These are phyloP conservation scores for Aspergillus sclerotioniger DNA, from an alignment of 495 filamentous ascomycete species.

Conservation along the genomic window DNA sequence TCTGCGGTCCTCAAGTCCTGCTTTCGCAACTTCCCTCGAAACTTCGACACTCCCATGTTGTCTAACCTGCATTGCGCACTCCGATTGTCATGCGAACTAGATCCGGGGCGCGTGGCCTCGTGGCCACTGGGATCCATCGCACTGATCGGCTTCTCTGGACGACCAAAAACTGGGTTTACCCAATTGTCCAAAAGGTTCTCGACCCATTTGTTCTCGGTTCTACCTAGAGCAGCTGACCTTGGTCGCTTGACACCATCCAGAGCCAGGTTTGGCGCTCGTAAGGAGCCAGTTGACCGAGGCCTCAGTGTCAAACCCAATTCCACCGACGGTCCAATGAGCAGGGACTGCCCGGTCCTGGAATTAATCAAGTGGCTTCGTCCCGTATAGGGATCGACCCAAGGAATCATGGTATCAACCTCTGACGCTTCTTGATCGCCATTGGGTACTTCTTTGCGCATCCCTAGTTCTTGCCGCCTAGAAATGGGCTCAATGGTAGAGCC, in stretches of 20 bases:
- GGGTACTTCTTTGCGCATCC: background rate
- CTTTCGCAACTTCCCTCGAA: conserved; percentile 63
- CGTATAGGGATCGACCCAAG: conserved; percentile 69
- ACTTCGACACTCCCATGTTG: conserved; percentile 27
- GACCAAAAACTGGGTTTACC: conserved; percentile 62
- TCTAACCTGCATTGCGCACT: conserved; percentile 15
- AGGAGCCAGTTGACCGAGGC: conserved; percentile 24
- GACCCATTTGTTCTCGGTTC: conserved; percentile 31
- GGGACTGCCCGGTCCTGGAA: conserved; percentile 59
- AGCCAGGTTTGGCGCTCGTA: conserved; percentile 2
- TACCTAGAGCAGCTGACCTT: conserved; percentile 13
- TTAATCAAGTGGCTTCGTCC: conserved; percentile 58
- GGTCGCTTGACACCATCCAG: conserved; percentile 13
- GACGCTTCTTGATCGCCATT: background rate
- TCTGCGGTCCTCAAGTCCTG: conserved; percentile 57
- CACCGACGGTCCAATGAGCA: conserved; percentile 8
- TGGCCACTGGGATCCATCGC: conserved; percentile 6
- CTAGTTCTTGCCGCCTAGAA: background rate
- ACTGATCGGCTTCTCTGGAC: conserved; percentile 48
- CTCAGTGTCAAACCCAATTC: conserved; percentile 6
- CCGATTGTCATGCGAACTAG: conserved; percentile 6
- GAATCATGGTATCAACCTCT: conserved; percentile 38
- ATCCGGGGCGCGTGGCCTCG: background rate
- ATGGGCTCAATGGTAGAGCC: background rate
- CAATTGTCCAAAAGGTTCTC: conserved; percentile 45